These are phyloP conservation scores for Claviceps digitariae DNA, from an alignment of 2,329 filamentous ascomycete species.

Conservation along the genomic window DNA sequence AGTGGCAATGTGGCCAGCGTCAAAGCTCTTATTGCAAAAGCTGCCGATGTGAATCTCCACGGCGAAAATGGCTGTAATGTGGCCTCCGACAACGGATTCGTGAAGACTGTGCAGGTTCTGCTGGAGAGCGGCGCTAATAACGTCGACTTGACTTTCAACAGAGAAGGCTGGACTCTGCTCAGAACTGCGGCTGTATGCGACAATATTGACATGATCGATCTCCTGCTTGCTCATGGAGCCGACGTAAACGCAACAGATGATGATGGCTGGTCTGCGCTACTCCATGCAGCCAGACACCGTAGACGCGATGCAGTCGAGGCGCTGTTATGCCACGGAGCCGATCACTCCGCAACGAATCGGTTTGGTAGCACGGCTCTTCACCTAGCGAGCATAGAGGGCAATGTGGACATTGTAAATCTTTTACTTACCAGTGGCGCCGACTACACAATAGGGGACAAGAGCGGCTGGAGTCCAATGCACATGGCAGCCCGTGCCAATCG, in stretches of 20 bases:
- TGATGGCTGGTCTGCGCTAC: neutral
- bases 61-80: neutral
- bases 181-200: neutral
- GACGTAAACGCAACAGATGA: neutral
- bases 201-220: neutral
- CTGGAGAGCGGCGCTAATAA: constrained; percentile 5
- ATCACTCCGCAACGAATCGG: neutral
- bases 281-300: neutral
- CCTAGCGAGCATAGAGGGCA: neutral
- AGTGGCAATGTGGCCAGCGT: constrained; percentile 2
- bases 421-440: constrained; percentile 1
- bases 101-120: constrained; percentile 3
- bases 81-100: constrained; percentile 1
- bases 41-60: constrained; percentile 2
- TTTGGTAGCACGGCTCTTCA: neutral
- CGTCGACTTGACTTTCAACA: constrained; percentile 1
- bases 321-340: constrained; percentile 1
- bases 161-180: constrained; percentile 4
- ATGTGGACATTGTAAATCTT: neutral
- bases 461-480: constrained; percentile 3
- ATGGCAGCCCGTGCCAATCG: constrained; percentile 3
- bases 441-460: neutral
- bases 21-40: neutral
- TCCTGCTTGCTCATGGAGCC: constrained; percentile 3
- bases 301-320: neutral